Conservation (phyloP, 106 monocot genomes). For the Cymbidium sinense region DNA sequence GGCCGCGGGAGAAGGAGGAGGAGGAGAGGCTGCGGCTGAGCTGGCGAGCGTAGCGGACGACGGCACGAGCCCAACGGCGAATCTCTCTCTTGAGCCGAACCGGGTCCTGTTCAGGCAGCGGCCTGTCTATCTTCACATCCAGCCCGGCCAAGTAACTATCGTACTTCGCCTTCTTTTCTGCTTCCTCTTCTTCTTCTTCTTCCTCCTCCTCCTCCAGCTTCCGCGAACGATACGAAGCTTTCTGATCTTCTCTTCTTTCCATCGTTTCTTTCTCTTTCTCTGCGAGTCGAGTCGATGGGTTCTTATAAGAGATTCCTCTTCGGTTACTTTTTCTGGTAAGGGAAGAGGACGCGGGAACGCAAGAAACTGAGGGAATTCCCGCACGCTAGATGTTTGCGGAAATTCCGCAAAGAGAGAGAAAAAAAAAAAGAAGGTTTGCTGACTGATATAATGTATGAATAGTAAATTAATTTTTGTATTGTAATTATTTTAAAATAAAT, state of each 20-base stretch:
- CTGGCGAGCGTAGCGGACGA: slow-evolving; percentile 33
- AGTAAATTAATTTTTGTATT: too few species aligned
- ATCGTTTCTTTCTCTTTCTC: neutral
- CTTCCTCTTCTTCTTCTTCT: neutral
- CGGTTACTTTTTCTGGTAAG: neutral
- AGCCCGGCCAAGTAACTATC: slow-evolving; percentile 12
- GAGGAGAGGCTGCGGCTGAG: slow-evolving; percentile 26
- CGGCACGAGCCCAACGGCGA: slow-evolving; percentile 53
- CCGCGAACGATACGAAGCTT: neutral
- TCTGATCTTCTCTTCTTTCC: neutral
- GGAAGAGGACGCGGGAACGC: neutral
- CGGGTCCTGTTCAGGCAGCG: slow-evolving; percentile 38
- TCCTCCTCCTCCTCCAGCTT: neutral
- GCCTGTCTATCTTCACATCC: slow-evolving; percentile 30
- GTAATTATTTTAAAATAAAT: too few species aligned
- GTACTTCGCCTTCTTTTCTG: neutral
- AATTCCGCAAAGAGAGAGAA: too few species aligned
- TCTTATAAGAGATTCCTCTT: neutral
- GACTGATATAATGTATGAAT: too few species aligned
- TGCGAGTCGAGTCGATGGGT: neutral
- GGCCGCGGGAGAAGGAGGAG: neutral
- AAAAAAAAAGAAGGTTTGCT: too few species aligned
- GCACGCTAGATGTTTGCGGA: neutral
- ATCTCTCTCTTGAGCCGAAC: slow-evolving; percentile 52
- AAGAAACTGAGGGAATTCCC: neutral